A percentile compares a stretch with the other conserved stretches of the same genome.
These are phyloP conservation scores for Claviceps spartinae DNA, from an alignment of 2,329 filamentous ascomycete genomes.

Conservation along the genomic window DNA sequence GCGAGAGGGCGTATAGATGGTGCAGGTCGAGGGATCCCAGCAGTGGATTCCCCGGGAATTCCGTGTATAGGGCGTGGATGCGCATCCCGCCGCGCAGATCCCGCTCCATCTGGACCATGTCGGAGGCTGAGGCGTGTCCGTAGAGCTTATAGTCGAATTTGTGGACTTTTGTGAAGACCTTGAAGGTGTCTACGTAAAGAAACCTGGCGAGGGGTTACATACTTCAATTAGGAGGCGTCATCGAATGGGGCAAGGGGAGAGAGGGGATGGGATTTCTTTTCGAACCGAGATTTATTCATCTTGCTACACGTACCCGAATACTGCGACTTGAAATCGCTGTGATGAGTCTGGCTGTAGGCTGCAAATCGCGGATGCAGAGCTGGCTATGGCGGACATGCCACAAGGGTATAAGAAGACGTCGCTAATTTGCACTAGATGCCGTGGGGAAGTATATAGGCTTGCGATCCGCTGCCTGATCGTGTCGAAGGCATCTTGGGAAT, in stretches of 20 bases:
- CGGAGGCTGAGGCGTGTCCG: conserved; percentile 23
- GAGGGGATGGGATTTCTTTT: neutral
- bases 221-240: neutral
- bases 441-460: conserved; percentile 9
- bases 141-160: conserved; percentile 27
- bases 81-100: conserved; percentile 23
- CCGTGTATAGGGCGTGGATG: conserved; percentile 32
- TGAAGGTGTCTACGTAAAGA: conserved; percentile 18
- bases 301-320: conserved; percentile 14
- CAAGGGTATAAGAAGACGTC: conserved; percentile 36
- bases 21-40: conserved; percentile 17
- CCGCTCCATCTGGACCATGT: conserved; percentile 26
- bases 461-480: conserved; percentile 10
- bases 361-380: conserved; percentile 9
- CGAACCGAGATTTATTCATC: neutral
- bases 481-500: conserved; percentile 6
- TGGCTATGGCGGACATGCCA: conserved; percentile 37
- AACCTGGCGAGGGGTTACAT: conserved; percentile 10
- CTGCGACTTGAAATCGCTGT: conserved; percentile 9
- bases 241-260: neutral
- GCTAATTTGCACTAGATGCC: conserved; percentile 2
- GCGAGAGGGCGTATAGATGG: conserved; percentile 15
- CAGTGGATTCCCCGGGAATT: conserved; percentile 25
- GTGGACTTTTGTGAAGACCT: conserved; percentile 15
- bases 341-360: neutral